phyloP scores from a whole-genome alignment of 106 monocot genomes.

The Posidonia australis region DNA sequence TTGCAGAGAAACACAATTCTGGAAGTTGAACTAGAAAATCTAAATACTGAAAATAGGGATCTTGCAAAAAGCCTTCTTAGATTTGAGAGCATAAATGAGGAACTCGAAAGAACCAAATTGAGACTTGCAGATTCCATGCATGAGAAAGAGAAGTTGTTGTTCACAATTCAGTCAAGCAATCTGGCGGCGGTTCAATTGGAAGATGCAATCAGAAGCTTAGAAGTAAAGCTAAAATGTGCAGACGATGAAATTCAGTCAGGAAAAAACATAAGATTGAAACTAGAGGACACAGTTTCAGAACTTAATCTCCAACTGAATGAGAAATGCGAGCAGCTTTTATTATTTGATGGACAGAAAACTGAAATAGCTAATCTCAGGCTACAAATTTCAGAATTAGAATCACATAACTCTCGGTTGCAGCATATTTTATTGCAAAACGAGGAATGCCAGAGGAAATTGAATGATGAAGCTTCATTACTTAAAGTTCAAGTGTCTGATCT shows the following conservation, averaged over 20 bases:
- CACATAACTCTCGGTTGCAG: slow-evolving; percentile 32
- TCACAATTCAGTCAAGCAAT: not conserved
- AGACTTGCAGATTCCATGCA: slow-evolving; percentile 26
- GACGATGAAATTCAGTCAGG: slow-evolving; percentile 35
- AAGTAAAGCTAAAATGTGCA: slow-evolving; percentile 29
- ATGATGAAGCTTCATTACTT: slow-evolving; percentile 4
- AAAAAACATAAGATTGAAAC: slow-evolving; percentile 24
- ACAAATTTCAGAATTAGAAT: slow-evolving; percentile 42
- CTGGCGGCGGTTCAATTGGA: slow-evolving; percentile 20
- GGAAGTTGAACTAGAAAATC: slow-evolving; percentile 41
- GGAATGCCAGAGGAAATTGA: slow-evolving; percentile 1
- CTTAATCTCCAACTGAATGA: slow-evolving; percentile 46
- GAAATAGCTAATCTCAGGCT: slow-evolving; percentile 37
- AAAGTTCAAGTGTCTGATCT: slow-evolving; percentile 6
- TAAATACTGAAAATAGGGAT: slow-evolving; percentile 31
- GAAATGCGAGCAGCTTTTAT: slow-evolving; percentile 33
- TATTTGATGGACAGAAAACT: slow-evolving; percentile 36
- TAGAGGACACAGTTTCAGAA: slow-evolving; percentile 39
- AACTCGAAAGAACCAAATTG: slow-evolving; percentile 39
- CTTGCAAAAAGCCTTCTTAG: slow-evolving; percentile 27
- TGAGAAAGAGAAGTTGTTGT: slow-evolving; percentile 37
- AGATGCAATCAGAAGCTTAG: slow-evolving; percentile 37
- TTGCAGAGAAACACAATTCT: slow-evolving; percentile 29
- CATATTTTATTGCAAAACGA: slow-evolving; percentile 20
- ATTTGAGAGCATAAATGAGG: slow-evolving; percentile 29